A percentile compares a stretch with the other conserved stretches of the same genome.
These are phyloP conservation scores for Alternaria rosae DNA, from an alignment of 2,329 filamentous ascomycete species.

Conservation along the genomic window DNA sequence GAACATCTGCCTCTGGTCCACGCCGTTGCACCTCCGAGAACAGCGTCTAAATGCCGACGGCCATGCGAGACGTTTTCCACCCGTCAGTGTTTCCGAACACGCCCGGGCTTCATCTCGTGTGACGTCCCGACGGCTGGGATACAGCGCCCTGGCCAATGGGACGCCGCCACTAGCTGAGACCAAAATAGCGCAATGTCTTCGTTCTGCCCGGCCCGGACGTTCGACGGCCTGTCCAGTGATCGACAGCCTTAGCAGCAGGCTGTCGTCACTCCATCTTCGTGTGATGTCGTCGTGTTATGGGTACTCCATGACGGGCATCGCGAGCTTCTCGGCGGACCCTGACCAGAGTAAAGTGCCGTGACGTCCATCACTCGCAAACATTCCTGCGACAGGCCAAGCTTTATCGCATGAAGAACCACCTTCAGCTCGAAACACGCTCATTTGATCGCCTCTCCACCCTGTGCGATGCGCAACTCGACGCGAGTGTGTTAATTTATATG, in stretches of 20 bases:
- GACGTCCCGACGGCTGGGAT: constrained; percentile 10
- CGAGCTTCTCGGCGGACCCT: not conserved
- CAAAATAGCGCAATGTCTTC: constrained; percentile 18
- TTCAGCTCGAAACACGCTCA: constrained; percentile 36
- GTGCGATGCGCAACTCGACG: constrained; percentile 16
- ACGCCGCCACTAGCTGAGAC: constrained; percentile 2
- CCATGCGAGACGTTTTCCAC: constrained; percentile 10
- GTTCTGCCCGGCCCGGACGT: constrained; percentile 10
- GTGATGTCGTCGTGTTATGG: constrained; percentile 3
- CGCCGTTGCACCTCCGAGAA: not conserved
- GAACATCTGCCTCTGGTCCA: not conserved
- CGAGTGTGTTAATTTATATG: constrained; percentile 25
- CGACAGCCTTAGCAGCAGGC: constrained; percentile 12
- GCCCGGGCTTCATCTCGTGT: constrained; percentile 15
- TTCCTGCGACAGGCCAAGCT: constrained; percentile 33
- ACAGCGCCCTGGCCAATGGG: constrained; percentile 5
- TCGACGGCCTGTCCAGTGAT: constrained; percentile 15
- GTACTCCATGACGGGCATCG: not conserved
- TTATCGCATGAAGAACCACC: constrained; percentile 34
- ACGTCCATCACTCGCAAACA: constrained; percentile 27
- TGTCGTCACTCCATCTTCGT: constrained; percentile 19
- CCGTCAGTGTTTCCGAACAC: constrained; percentile 13
- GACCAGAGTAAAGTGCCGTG: not conserved
- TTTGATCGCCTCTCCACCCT: constrained; percentile 24
- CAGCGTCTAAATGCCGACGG: constrained; percentile 13